Base-by-base conservation (phyloP, 208 protist genomes). In the Angomonas deanei region DNA sequence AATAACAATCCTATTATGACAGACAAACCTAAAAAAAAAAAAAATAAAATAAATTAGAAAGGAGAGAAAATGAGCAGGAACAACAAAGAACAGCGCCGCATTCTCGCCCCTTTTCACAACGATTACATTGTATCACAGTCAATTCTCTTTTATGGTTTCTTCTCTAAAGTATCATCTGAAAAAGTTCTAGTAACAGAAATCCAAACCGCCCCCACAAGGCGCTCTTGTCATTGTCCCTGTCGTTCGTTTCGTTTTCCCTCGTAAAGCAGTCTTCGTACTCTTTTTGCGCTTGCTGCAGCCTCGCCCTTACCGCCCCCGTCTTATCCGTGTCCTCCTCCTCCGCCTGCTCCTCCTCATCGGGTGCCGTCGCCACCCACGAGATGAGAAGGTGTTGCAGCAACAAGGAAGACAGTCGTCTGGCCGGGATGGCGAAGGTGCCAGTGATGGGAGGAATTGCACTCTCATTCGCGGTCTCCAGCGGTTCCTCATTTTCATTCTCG, bases 31-130 rank as follows among this genome's bases (percentile, higher is more conserved):
- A 54, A 17, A 61, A 61, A 21, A 39, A 17, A 8, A 54, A 31
- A 23, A 67, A 59, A 39, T 15, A n/a, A 68, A 62, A 1, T 42
- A 68, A 59, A 58, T 33, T 26, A 4, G 31, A 39, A 31, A 34
- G 3, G 31, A 23, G 28, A 56, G 15, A 47, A 34, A 56, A 19
- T 17, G 23, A 49, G 3, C 59, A 54, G 26, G 28, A 21, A 26
- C 56, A 59, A 27, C 33, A n/a, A 30, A 28, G 19, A 27, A 39
- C 4, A 39, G 42, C 5, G 10, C 3, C 0, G 1, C 0, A 30
- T 15, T 42, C 34, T n/a, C 34, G 15, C 34, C n/a, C n/a, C n/a
- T n/a, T n/a, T n/a, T n/a, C n/a, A n/a, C n/a, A n/a, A n/a, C n/a
- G n/a, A n/a, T n/a, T n/a, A n/a, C n/a, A n/a, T n/a, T n/a, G n/a